Evolutionary conservation across 495 filamentous ascomycete genomes (phyloP).

Genomic region (Daldinia decipiens): DNA sequence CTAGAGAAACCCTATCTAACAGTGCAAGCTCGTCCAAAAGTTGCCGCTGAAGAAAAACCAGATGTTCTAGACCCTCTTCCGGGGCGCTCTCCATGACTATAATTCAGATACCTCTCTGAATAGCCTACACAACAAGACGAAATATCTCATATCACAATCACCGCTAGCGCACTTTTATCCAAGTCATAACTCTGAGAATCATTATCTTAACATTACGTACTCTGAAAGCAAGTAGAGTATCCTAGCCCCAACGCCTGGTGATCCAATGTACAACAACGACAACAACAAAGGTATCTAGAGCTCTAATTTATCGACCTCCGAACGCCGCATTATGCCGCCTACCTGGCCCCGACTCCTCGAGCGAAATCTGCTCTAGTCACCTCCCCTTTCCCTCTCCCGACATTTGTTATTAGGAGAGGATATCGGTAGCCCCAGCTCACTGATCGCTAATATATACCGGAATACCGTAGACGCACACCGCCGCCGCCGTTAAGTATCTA

Average conservation of each 20-base stretch:
- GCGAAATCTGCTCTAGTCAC: slow-evolving; percentile 4
- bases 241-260: not conserved
- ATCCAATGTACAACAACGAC: not conserved
- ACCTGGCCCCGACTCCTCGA: not conserved
- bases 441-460: slow-evolving; percentile 76
- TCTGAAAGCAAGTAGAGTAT: not conserved
- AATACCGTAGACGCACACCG: slow-evolving; percentile 92
- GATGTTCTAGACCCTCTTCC: not conserved
- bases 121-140: not conserved
- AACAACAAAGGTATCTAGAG: slow-evolving; percentile 1
- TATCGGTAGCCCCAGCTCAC: not conserved
- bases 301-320: slow-evolving; percentile 2
- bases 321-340: slow-evolving; percentile 20
- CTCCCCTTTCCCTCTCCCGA: not conserved
- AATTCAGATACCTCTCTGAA: not conserved
- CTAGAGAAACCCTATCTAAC: too few species aligned
- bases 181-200: not conserved
- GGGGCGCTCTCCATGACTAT: not conserved
- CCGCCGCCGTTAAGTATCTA: slow-evolving; percentile 90
- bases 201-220: too few species aligned
- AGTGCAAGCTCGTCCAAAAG: not conserved
- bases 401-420: too few species aligned
- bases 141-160: not conserved
- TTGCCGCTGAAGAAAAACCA: not conserved
- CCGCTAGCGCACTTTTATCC: not conserved